phyloP scores from a whole-genome alignment of 352 stramenopile genomes.

The Phytopythium kandeliae region DNA sequence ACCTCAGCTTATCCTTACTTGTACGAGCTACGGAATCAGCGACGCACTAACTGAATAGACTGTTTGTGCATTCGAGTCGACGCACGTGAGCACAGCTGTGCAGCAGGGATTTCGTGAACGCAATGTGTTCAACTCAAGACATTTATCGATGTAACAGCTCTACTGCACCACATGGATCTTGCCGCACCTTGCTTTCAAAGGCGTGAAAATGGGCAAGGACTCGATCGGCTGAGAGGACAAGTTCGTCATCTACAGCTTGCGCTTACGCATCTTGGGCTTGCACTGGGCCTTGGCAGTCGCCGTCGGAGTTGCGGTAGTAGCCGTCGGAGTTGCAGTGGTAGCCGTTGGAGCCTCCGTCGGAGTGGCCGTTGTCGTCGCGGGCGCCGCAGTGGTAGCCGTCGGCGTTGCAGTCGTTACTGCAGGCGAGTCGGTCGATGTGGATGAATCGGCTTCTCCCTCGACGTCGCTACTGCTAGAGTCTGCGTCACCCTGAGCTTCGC shows the following conservation, averaged over 20 bases:
- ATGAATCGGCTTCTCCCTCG: neutral
- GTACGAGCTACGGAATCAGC: too few species aligned
- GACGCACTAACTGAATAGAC: too few species aligned
- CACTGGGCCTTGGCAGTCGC: constrained; percentile 4
- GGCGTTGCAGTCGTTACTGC: neutral
- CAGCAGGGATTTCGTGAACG: too few species aligned
- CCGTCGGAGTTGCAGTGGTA: neutral
- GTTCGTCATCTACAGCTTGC: neutral
- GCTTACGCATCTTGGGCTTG: constrained; percentile 9
- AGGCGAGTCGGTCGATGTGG: neutral
- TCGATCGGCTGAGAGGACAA: neutral
- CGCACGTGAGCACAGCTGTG: too few species aligned
- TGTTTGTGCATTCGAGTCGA: too few species aligned
- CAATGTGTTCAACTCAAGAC: too few species aligned
- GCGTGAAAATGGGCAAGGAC: neutral
- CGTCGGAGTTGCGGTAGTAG: neutral
- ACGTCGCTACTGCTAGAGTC: neutral
- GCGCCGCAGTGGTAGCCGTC: neutral
- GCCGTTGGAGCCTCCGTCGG: neutral
- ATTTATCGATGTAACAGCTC: too few species aligned
- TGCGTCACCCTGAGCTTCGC: neutral
- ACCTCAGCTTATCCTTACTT: too few species aligned
- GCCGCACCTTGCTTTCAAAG: neutral
- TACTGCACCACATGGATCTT: neutral
- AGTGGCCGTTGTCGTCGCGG: neutral